Evolutionary conservation across 352 stramenopile species (phyloP).

Genomic region (Globisporangium heterothallicum): DNA sequence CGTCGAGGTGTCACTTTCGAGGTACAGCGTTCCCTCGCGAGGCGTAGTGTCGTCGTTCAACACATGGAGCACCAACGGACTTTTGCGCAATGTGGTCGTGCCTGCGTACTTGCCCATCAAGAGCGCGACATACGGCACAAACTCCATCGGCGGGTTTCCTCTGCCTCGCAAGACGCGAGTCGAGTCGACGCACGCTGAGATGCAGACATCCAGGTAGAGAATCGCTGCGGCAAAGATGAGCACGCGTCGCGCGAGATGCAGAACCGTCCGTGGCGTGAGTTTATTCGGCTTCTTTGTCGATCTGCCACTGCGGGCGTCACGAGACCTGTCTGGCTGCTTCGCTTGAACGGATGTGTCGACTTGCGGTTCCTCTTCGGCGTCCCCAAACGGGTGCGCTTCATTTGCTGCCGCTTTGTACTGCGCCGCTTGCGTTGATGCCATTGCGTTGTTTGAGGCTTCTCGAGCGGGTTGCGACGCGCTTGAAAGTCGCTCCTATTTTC

Average conservation of each 20-base stretch:
- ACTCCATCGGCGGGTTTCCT: neutral
- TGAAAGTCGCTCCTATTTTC: no score
- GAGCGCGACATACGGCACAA: slow-evolving; percentile 9
- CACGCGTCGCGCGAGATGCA: neutral
- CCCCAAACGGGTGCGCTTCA: no score
- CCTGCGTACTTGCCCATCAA: slow-evolving; percentile 15
- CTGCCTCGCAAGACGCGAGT: neutral
- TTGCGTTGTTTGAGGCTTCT: no score
- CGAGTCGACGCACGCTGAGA: neutral
- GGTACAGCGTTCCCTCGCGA: slow-evolving; percentile 22
- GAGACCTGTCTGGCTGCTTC: no score
- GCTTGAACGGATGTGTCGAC: no score
- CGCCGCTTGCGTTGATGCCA: no score
- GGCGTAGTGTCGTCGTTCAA: slow-evolving; percentile 19
- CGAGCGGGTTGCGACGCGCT: no score
- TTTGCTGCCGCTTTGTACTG: no score
- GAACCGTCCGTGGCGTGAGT: neutral
- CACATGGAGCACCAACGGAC: slow-evolving; percentile 20
- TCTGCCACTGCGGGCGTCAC: no score
- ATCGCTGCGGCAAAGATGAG: neutral
- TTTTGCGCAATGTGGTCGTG: slow-evolving; percentile 20
- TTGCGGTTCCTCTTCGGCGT: no score
- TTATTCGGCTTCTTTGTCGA: neutral
- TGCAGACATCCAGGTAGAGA: neutral
- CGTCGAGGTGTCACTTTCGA: slow-evolving; percentile 13